phyloP scores from a whole-genome alignment of 2,329 filamentous ascomycete genomes.

The Venturiaceae sp. region DNA sequence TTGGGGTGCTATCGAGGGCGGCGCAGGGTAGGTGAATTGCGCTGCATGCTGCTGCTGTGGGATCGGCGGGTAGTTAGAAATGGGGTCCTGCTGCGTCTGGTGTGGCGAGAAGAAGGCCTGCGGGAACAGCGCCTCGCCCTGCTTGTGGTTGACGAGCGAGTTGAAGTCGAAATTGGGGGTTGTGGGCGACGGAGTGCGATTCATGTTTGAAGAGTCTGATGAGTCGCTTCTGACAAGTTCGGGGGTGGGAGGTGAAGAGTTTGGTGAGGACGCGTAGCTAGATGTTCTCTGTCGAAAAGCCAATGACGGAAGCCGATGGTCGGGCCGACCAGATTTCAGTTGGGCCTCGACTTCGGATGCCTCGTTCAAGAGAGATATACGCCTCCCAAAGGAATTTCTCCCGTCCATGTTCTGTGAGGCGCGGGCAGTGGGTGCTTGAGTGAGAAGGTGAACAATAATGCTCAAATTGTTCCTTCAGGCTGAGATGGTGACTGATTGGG shows the following conservation, averaged over 20 bases:
- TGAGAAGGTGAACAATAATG: neutral
- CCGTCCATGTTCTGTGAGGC: conserved; percentile 32
- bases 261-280: conserved; percentile 29
- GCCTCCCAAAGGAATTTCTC: conserved; percentile 39
- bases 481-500: neutral
- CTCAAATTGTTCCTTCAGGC: neutral
- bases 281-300: conserved; percentile 11
- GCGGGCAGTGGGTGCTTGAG: neutral
- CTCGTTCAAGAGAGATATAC: conserved; percentile 19
- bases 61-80: conserved; percentile 1
- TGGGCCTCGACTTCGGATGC: neutral
- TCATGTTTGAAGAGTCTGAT: conserved; percentile 32
- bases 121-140: neutral
- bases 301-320: conserved; percentile 25
- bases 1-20: conserved; percentile 8
- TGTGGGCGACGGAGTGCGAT: conserved; percentile 35
- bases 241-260: conserved; percentile 35
- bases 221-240: conserved; percentile 35
- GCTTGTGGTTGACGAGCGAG: neutral
- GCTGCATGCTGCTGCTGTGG: neutral
- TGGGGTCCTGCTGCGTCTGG: neutral
- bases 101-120: conserved; percentile 3
- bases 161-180: conserved; percentile 27
- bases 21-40: conserved; percentile 7
- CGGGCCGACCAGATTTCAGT: conserved; percentile 1